These are phyloP conservation scores for Penicillium maclennaniae DNA, from an alignment of 495 filamentous ascomycete genomes.

Conservation along the genomic window DNA sequence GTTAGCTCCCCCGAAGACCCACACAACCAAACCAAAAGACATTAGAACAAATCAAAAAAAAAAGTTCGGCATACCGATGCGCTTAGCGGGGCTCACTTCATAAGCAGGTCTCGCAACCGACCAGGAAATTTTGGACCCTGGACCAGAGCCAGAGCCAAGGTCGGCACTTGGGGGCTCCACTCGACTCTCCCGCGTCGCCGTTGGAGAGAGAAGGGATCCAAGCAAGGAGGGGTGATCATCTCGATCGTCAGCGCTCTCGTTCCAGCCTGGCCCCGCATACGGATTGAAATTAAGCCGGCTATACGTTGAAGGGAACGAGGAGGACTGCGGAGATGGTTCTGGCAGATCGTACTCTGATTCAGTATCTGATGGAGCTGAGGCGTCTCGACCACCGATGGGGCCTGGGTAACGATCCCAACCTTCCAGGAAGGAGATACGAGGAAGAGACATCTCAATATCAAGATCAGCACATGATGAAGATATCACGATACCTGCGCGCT, in stretches of 20 bases:
- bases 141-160: neutral
- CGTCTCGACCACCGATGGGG: constrained; percentile 15
- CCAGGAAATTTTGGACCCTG: neutral
- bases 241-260: constrained; percentile 26
- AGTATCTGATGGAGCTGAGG: constrained; percentile 24
- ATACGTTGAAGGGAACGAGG: constrained; percentile 42
- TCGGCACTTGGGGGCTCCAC: constrained; percentile 3
- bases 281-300: constrained; percentile 46
- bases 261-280: constrained; percentile 42
- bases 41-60: neutral
- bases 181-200: constrained; percentile 21
- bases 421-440: constrained; percentile 38
- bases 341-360: constrained; percentile 36
- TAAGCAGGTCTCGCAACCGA: constrained; percentile 60
- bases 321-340: constrained; percentile 29
- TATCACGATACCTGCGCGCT: neutral
- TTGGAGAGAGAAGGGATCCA: constrained; percentile 19
- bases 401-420: constrained; percentile 42
- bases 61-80: constrained; percentile 52
- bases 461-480: neutral
- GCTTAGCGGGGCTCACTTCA: constrained; percentile 60
- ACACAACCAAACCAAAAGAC: too few species aligned
- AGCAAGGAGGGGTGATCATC: constrained; percentile 30
- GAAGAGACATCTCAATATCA: constrained; percentile 26
- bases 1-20: constrained; percentile 2